A percentile compares a stretch with the other conserved stretches of the same genome.
Evolutionary conservation across 106 monocot species (phyloP).

Genomic region (Cymbidium sinense): DNA sequence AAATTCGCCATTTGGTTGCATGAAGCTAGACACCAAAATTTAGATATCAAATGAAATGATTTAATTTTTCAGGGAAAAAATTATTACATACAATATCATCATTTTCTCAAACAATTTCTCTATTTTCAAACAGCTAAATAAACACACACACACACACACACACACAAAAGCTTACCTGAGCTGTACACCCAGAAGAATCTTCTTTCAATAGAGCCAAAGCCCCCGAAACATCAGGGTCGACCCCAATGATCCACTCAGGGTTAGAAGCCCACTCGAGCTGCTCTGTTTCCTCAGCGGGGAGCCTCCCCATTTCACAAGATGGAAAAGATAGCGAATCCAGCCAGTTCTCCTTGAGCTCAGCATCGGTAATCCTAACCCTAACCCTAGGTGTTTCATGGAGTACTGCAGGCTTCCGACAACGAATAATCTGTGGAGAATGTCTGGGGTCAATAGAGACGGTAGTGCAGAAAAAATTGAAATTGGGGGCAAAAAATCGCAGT

Average conservation of each 20-base stretch:
- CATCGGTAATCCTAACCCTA: slow-evolving; percentile 12
- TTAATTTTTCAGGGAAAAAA: neutral
- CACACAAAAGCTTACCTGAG: slow-evolving; percentile 26
- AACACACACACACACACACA: no score
- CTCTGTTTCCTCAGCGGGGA: neutral
- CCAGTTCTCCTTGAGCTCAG: slow-evolving; percentile 50
- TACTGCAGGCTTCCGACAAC: neutral
- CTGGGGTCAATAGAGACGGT: neutral
- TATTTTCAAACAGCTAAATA: neutral
- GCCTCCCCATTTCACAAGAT: neutral
- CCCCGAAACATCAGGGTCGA: slow-evolving; percentile 71
- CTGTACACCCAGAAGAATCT: slow-evolving; percentile 26
- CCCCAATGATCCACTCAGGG: slow-evolving; percentile 46
- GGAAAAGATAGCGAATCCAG: slow-evolving; percentile 58
- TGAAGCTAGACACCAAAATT: neutral
- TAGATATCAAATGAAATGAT: no score
- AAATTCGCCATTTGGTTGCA: no score
- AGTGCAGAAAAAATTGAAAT: neutral
- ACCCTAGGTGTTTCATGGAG: neutral
- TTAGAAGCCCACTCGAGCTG: slow-evolving; percentile 1
- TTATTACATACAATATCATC: neutral
- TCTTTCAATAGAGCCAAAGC: slow-evolving; percentile 59
- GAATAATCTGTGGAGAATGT: neutral
- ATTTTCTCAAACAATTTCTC: neutral
- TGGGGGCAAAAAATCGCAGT: neutral